Evolutionary conservation across 495 filamentous ascomycete species (phyloP), one percentile per base, ranked within the genome.

Genomic region (Tuber calosporum): DNA sequence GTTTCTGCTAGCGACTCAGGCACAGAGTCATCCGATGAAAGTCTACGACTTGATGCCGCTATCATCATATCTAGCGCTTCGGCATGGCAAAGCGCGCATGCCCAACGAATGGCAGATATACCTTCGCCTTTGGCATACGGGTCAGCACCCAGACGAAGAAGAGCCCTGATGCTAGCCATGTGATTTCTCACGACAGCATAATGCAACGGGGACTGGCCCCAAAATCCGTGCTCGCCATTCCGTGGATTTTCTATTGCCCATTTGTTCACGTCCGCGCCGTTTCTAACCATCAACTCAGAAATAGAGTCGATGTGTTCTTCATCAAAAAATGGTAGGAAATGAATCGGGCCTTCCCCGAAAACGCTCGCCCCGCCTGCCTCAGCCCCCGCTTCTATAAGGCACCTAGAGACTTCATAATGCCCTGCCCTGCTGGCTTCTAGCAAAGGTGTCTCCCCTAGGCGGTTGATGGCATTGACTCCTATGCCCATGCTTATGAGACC

Each of bases 401-500:
- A 62, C 53, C 53, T 34, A 62, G 53, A 62, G 11, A 62, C 26
- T 34, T 62, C 53, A 30, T 62, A 62, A 34, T 62, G 42, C 22
- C 36, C 15, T 30, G 15, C 67, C 5, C 20, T 73, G 17, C 37
- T 37, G 30, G 72, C 72, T 37, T 62, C 26, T 36, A 69, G n/a
- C 22, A 73, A 34, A 48, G 72, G 72, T 4, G 72, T 73, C 62
- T 48, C 38, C 19, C 36, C 67, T 20, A 34, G 19, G 34, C 40
- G 17, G 17, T 69, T 45, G 17, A 58, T n/a, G 22, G 19, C 22
- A 39, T 69, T 70, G 72, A 42, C 34, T 36, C 53, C 42, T n/a
- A 48, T 53, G 22, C 72, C 72, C 36, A 69, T 11, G 43, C 22
- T 37, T 42, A 74, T 19, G 8, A 74, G 68, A 19, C 36, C n/a